Conservation (phyloP, 2,329 filamentous ascomycete genomes). For the Colletotrichum phormii region DNA sequence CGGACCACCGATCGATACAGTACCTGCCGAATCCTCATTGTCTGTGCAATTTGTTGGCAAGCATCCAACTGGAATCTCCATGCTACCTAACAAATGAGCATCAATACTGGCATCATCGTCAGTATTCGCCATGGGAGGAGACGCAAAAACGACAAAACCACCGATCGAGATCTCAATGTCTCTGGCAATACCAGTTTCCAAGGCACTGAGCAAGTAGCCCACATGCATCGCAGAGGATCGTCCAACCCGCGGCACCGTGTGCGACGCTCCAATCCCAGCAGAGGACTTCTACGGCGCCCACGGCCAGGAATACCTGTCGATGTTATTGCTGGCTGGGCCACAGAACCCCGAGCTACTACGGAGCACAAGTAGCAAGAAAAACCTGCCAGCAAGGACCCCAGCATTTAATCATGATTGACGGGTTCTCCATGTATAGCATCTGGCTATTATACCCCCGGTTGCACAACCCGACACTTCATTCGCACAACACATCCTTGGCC, state of each 20-base stretch:
- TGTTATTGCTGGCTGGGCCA: neutral
- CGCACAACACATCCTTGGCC: neutral
- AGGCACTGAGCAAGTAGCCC: neutral
- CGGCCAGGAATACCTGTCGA: neutral
- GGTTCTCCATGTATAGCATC: constrained; percentile 13
- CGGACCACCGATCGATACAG: neutral
- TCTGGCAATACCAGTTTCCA: neutral
- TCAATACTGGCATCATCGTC: neutral
- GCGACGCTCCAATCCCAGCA: constrained; percentile 8
- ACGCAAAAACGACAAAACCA: neutral
- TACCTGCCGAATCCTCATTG: neutral
- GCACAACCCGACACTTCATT: constrained; percentile 2
- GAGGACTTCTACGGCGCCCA: neutral
- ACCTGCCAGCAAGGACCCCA: constrained; percentile 5
- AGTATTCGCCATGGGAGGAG: neutral
- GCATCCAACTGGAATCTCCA: neutral
- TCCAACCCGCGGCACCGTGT: constrained; percentile 5
- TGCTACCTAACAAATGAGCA: neutral
- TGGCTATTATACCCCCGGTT: neutral
- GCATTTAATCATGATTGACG: constrained; percentile 20
- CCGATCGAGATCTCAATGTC: constrained; percentile 14
- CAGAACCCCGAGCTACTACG: neutral
- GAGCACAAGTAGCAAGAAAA: neutral
- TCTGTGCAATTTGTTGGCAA: neutral
- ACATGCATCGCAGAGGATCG: constrained; percentile 19